Conservation (phyloP, 441 rosid genomes). For the Omphalea diandra region DNA sequence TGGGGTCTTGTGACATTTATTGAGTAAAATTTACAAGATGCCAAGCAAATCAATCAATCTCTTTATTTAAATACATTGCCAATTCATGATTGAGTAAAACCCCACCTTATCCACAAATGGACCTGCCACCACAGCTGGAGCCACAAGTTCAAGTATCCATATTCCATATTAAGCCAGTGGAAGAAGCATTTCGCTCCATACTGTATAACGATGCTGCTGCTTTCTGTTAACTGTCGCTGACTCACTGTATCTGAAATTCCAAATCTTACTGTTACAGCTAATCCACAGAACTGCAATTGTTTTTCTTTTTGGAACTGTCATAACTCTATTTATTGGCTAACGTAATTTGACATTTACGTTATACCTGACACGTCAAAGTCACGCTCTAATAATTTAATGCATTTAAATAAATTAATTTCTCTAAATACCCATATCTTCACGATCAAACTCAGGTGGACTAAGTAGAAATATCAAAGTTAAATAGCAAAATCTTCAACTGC, state of each 20-base stretch:
- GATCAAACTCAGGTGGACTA: too few relatives aligned
- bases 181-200: too few relatives aligned
- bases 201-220: not conserved
- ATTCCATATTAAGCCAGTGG: too few relatives aligned
- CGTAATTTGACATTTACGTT: conserved; percentile 13
- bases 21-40: not conserved
- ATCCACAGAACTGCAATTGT: too few relatives aligned
- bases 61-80: not conserved
- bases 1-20: not conserved
- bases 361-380: too few relatives aligned
- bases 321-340: conserved; percentile 4
- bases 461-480: not conserved
- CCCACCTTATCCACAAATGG: conserved; percentile 18
- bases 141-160: not conserved
- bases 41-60: conserved; percentile 22
- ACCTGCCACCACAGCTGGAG: conserved; percentile 10
- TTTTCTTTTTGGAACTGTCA: too few relatives aligned
- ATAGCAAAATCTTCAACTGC: not conserved
- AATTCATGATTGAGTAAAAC: conserved; percentile 10
- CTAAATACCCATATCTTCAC: too few relatives aligned
- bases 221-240: conserved; percentile 17
- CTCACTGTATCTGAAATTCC: not conserved
- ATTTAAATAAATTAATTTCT: too few relatives aligned
- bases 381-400: too few relatives aligned
- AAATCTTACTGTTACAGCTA: too few relatives aligned